Conservation (phyloP, 169 alveolate species). For the Plasmodium inui region DNA sequence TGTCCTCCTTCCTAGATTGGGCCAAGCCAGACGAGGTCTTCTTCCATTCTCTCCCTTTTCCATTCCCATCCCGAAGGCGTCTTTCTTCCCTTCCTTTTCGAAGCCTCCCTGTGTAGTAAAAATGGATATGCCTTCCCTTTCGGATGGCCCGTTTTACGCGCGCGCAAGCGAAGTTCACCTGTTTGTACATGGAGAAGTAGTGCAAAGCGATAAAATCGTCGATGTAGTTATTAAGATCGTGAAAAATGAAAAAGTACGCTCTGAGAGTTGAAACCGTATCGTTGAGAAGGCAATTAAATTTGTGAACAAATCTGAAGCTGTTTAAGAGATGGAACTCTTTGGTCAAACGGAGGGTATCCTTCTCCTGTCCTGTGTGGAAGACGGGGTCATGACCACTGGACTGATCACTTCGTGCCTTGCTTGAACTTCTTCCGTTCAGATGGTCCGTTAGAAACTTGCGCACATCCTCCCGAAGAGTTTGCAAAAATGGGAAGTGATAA, state of each 20-base stretch:
- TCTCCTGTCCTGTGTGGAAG: constrained; percentile 18
- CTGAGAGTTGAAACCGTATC: constrained; percentile 18
- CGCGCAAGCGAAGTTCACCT: background rate
- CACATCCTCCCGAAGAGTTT: background rate
- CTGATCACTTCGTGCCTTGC: constrained; percentile 2
- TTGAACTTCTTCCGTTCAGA: background rate
- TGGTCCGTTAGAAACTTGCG: constrained; percentile 22
- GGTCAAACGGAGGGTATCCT: background rate
- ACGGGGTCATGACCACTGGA: background rate
- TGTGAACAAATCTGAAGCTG: constrained; percentile 22
- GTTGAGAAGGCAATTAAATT: constrained; percentile 28
- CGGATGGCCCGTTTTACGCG: constrained; percentile 1
- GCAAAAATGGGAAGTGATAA: constrained; percentile 39
- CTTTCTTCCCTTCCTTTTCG: background rate
- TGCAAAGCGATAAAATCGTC: constrained; percentile 27
- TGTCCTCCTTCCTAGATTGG: background rate
- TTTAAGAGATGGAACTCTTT: constrained; percentile 33
- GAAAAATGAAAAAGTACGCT: constrained; percentile 24
- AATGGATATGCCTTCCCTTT: background rate
- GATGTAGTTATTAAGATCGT: constrained; percentile 36
- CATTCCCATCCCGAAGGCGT: background rate
- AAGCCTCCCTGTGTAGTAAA: background rate
- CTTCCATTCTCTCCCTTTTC: background rate
- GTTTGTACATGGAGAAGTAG: constrained; percentile 32
- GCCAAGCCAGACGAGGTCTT: background rate